A percentile compares a stretch with the other conserved stretches of the same genome.
Evolutionary conservation across 495 filamentous ascomycete species (phyloP).

Genomic region (Aspergillus nidulans): DNA sequence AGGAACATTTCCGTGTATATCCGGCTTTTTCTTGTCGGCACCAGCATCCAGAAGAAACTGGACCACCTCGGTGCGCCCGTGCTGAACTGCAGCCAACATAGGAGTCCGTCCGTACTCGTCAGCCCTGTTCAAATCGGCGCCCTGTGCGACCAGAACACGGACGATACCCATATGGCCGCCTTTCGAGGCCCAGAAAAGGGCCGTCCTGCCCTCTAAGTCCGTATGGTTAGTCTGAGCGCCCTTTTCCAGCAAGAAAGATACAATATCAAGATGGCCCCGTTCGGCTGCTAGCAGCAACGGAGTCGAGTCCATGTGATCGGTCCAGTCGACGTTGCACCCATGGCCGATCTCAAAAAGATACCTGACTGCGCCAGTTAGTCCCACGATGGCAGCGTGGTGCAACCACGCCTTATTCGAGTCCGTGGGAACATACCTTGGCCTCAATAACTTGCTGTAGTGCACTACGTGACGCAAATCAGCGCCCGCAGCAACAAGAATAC

Average conservation of each 20-base stretch:
- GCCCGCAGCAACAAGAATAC: background rate
- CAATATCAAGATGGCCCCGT: background rate
- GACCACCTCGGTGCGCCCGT: too few species aligned
- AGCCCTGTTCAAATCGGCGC: background rate
- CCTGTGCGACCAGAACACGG: background rate
- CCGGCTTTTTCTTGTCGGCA: too few species aligned
- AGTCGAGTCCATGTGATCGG: background rate
- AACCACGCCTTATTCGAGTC: background rate
- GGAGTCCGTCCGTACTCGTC: too few species aligned
- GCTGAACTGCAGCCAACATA: too few species aligned
- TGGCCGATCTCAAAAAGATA: background rate
- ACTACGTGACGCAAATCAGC: background rate
- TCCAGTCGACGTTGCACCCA: background rate
- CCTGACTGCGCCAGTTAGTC: background rate
- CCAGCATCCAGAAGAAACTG: too few species aligned
- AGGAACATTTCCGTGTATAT: too few species aligned
- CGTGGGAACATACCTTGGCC: background rate
- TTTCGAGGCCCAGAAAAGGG: background rate
- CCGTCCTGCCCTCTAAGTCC: background rate
- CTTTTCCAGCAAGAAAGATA: background rate
- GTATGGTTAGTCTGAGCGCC: background rate
- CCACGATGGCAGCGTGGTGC: background rate
- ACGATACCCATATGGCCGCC: background rate
- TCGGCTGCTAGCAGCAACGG: background rate
- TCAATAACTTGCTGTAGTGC: background rate